Percentiles rank a stretch among this genome's conserved stretches.
These are phyloP conservation scores for Exophiala sp. DNA, from an alignment of 2,329 filamentous ascomycete species.

Conservation along the genomic window DNA sequence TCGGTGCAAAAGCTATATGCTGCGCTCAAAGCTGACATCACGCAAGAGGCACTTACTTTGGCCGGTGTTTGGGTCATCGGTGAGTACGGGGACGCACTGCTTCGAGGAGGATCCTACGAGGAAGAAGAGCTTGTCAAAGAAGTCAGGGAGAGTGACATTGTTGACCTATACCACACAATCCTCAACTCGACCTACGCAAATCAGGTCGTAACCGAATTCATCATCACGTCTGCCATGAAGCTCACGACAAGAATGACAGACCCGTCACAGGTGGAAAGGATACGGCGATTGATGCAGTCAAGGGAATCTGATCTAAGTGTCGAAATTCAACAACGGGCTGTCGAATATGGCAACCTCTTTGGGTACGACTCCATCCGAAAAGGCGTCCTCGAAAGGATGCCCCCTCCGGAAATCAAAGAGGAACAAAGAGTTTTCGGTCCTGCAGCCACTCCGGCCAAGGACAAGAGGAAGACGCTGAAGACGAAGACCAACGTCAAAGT, in stretches of 20 bases:
- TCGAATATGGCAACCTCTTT: conserved; percentile 96
- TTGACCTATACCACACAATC: conserved; percentile 89
- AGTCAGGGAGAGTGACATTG: conserved; percentile 82
- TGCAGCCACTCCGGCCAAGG: conserved; percentile 56
- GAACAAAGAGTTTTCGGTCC: conserved; percentile 87
- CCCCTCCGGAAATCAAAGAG: conserved; percentile 92
- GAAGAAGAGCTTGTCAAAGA: conserved; percentile 82
- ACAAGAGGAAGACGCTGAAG: conserved; percentile 62
- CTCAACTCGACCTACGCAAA: conserved; percentile 92
- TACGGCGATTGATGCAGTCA: conserved; percentile 71
- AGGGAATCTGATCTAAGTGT: conserved; percentile 87
- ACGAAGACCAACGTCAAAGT: conserved; percentile 70
- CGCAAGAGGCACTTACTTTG: conserved; percentile 89
- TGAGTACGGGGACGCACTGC: conserved; percentile 88
- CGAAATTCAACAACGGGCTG: conserved; percentile 91
- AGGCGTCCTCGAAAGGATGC: conserved; percentile 97
- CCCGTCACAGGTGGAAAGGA: conserved; percentile 76
- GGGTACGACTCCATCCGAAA: conserved; percentile 78
- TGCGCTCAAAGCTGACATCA: conserved; percentile 91
- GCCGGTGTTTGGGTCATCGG: conserved; percentile 97
- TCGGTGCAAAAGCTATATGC: conserved; percentile 92
- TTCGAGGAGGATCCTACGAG: conserved; percentile 86
- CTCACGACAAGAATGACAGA: conserved; percentile 85
- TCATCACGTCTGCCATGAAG: conserved; percentile 91
- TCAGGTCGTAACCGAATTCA: conserved; percentile 90